Evolutionary conservation across 2,329 filamentous ascomycete genomes (phyloP).

Genomic region (Hirsutella thompsonii): DNA sequence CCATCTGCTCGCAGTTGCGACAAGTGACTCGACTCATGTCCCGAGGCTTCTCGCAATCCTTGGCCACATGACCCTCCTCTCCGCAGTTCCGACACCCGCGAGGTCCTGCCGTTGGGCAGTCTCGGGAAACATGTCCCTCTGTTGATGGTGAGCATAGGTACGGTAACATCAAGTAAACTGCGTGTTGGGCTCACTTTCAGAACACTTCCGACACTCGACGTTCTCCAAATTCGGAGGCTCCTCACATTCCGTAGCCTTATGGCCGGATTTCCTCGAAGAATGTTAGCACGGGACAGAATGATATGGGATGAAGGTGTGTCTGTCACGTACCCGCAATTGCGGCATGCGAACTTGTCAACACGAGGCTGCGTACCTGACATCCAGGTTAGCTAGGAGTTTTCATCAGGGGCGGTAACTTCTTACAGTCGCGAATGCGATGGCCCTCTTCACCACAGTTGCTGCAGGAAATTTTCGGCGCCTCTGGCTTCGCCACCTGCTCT

Average conservation of each 20-base stretch:
- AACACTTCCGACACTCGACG: slow-evolving; percentile 54
- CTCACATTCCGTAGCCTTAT: slow-evolving; percentile 36
- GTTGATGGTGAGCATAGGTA: not conserved
- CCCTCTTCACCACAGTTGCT: slow-evolving; percentile 51
- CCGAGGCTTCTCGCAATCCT: slow-evolving; percentile 34
- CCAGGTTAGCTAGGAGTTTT: slow-evolving; percentile 3
- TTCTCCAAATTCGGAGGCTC: slow-evolving; percentile 49
- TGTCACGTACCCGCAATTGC: slow-evolving; percentile 46
- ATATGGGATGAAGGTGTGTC: not conserved
- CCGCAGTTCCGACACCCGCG: slow-evolving; percentile 50
- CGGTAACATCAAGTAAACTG: not conserved
- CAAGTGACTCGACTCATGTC: slow-evolving; percentile 39
- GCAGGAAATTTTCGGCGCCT: slow-evolving; percentile 40
- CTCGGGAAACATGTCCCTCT: slow-evolving; percentile 49
- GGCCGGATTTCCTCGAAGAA: slow-evolving; percentile 30
- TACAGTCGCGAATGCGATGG: slow-evolving; percentile 59
- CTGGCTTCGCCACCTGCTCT: slow-evolving; percentile 36
- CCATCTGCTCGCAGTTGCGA: slow-evolving; percentile 45
- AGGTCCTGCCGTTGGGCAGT: slow-evolving; percentile 49
- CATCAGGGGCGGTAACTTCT: slow-evolving; percentile 13
- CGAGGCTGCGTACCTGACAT: slow-evolving; percentile 42
- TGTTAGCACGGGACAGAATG: slow-evolving; percentile 3
- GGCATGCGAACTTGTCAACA: slow-evolving; percentile 52
- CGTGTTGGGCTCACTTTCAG: slow-evolving; percentile 35
- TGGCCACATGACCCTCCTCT: slow-evolving; percentile 42